A percentile compares a stretch with the other conserved stretches of the same genome.
Evolutionary conservation across 345 rosid genomes (phyloP).

Genomic region (Syzygium oleosum): DNA sequence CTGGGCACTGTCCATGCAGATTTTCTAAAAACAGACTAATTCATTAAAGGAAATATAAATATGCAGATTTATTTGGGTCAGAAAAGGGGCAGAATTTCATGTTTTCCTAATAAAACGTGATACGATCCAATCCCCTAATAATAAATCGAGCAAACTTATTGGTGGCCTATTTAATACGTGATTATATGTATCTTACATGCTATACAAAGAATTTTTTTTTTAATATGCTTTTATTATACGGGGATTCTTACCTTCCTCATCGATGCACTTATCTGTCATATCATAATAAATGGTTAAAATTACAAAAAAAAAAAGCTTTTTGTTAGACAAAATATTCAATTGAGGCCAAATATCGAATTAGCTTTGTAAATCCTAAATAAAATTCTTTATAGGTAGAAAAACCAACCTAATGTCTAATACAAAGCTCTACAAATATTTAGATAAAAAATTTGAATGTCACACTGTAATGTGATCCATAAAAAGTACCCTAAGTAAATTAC

Average conservation of each 20-base stretch:
- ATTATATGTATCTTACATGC: neutral
- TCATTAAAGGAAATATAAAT: neutral
- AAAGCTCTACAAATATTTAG: neutral
- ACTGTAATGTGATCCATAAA: no score
- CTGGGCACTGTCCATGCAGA: neutral
- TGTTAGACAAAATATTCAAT: neutral
- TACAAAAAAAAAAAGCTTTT: no score
- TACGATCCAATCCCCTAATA: neutral
- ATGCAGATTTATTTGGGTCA: neutral
- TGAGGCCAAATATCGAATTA: neutral
- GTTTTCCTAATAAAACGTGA: neutral
- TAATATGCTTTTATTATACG: no score
- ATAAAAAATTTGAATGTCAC: neutral
- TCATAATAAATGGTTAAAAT: no score
- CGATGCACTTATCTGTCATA: no score
- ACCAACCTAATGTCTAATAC: neutral
- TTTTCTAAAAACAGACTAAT: neutral
- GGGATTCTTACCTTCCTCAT: no score
- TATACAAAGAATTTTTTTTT: neutral
- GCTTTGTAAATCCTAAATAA: neutral
- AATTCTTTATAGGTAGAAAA: neutral
- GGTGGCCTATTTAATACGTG: neutral
- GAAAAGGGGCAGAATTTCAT: neutral
- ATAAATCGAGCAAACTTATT: neutral
- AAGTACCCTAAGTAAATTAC: neutral